Evolutionary conservation across 2,329 filamentous ascomycete species (phyloP), one percentile per base, ranked within the genome.

Genomic region (Penicillium sp.): DNA sequence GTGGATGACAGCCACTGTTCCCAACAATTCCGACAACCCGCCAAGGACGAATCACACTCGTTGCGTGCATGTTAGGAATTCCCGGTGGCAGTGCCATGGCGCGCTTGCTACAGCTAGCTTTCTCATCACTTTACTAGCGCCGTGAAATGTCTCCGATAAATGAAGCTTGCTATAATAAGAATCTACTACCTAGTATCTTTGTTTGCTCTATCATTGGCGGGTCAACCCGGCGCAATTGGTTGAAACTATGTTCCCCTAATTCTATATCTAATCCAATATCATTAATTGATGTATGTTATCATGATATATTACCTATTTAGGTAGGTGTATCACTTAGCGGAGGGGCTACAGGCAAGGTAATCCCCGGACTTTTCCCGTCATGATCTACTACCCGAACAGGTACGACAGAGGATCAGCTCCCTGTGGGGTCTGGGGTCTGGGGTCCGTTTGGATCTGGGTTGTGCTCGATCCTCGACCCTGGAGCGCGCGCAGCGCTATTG

Each of bases 311-410:
- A 23, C 37, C 37, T 42, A 23, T 42, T 6, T 42, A 4, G 25
- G 44, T 19, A n/a, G 8, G 6, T 16, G 46, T 23, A 8, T 33
- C n/a, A 14, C 16, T 14, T 48, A 31, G 14, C 3, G 14, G 11
- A 33, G 27, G 27, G 31, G 37, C n/a, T 37, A 35, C 31, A 33
- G 19, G 2, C 14, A 35, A 49, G 21, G 29, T 27, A 29, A 53
- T 53, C 51, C 23, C 29, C 23, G 46, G 35, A 53, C 44, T 13
- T 50, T 48, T 48, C 23, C 45, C 39, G 19, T 33, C 19, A 47
- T 58, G 55, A 62, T 62, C 60, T 62, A 33, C 54, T 54, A 57
- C 57, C 58, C 58, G 53, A 50, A 55, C 54, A 60, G 46, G 52
- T 53, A 61, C 46, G 27, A 47, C 23, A 25, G 49, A 44, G 46